These are phyloP conservation scores for Microdochium trichocladiopsis DNA, from an alignment of 2,329 filamentous ascomycete species.

Conservation along the genomic window DNA sequence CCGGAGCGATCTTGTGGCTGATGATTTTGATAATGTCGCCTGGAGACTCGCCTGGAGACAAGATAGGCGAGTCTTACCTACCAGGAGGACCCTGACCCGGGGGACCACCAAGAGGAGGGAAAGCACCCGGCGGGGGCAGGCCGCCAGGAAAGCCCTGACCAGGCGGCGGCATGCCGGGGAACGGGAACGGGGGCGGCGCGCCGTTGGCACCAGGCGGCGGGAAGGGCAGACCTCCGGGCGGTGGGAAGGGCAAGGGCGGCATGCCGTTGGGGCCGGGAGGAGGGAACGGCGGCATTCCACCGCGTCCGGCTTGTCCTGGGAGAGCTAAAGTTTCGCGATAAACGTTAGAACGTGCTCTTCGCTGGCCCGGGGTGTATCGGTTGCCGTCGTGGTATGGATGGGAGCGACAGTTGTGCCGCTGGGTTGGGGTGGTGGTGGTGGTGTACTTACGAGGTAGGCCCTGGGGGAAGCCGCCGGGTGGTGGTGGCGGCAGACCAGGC, in stretches of 20 bases:
- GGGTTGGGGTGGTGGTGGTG: neutral
- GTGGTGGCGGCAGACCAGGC: conserved; percentile 49
- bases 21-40: too few relatives aligned
- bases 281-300: conserved; percentile 45
- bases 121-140: conserved; percentile 26
- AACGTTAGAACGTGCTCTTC: conserved; percentile 6
- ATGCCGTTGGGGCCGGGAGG: conserved; percentile 29
- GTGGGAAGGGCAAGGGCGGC: conserved; percentile 19
- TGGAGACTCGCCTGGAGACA: too few relatives aligned
- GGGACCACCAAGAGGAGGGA: conserved; percentile 23
- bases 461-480: conserved; percentile 45
- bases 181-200: conserved; percentile 45
- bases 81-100: conserved; percentile 28
- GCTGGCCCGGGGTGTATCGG: conserved; percentile 5
- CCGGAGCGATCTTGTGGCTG: too few relatives aligned
- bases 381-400: neutral
- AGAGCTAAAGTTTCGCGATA: conserved; percentile 34
- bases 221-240: conserved; percentile 21
- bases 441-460: conserved; percentile 47
- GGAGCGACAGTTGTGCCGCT: neutral
- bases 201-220: conserved; percentile 26
- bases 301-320: conserved; percentile 31
- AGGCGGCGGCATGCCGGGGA: conserved; percentile 35
- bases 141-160: conserved; percentile 28
- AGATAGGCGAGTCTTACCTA: conserved; percentile 20